These are phyloP conservation scores for Acacia acuminata DNA, from an alignment of 306 rosid species.

Conservation along the genomic window DNA sequence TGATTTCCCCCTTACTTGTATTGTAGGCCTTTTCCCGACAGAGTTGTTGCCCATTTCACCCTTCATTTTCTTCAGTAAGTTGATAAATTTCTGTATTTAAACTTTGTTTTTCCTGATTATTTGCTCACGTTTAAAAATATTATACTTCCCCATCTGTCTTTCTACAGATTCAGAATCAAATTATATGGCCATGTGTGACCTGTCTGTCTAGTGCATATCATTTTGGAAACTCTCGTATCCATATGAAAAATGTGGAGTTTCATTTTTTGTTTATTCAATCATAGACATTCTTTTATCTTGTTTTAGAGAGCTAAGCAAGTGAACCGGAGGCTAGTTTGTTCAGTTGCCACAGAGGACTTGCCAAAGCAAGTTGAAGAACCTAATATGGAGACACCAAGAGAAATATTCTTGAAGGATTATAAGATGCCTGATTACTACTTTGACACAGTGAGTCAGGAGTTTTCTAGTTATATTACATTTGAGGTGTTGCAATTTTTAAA, in stretches of 20 bases:
- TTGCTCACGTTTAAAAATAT: background rate
- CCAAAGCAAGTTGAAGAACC: conserved; percentile 68
- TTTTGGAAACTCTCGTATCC: background rate
- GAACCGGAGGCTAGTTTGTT: conserved; percentile 67
- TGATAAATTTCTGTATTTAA: conserved; percentile 24
- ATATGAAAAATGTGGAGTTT: background rate
- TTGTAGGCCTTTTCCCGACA: conserved; percentile 49
- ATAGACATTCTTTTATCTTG: conserved; percentile 31
- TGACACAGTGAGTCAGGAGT: conserved; percentile 57
- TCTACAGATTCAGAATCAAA: conserved; percentile 8
- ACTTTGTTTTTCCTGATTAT: conserved; percentile 22
- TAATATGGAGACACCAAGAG: conserved; percentile 76
- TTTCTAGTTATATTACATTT: conserved; percentile 29
- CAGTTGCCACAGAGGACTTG: conserved; percentile 69
- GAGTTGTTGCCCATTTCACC: conserved; percentile 39
- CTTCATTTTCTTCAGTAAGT: conserved; percentile 59
- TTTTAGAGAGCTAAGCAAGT: conserved; percentile 59
- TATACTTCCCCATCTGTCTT: conserved; percentile 1
- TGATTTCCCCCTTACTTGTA: conserved; percentile 34
- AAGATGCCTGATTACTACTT: conserved; percentile 91
- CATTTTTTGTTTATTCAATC: conserved; percentile 7
- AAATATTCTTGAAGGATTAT: conserved; percentile 91
- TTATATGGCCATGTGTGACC: background rate
- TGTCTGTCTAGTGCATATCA: background rate
- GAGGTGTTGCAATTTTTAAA: conserved; percentile 17